Evolutionary conservation across 2,329 filamentous ascomycete genomes (phyloP), one percentile per base, ranked within the genome.

Genomic region (Hirsutella minnesotensis): DNA sequence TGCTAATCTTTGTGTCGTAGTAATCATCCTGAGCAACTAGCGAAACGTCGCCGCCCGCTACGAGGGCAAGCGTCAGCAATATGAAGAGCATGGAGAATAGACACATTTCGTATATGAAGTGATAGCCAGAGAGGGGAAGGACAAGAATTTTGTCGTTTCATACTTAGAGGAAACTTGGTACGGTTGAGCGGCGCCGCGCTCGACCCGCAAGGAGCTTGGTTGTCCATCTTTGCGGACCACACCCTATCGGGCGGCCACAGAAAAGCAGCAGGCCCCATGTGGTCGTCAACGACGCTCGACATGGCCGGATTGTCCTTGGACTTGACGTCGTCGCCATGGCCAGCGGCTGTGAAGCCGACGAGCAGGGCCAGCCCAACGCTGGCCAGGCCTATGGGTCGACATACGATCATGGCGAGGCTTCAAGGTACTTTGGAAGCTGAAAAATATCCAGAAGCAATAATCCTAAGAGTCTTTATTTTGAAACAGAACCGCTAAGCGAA

Each of bases 11-110:
- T 35, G 72, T 56, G 41, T 67, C 61, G 53, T 67, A 75, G 13
- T 71, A 68, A 43, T 77, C 70, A 40, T 75, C 69, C 39, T 73
- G 70, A 15, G 69, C 65, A 15, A 69, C 68, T 13, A 77, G 58
- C 7, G 71, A 66, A 5, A 77, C 62, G 16, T 64, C 58, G 9
- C 72, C 73, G 43, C 68, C 66, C 13, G 64, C 72, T 74, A 18
- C 9, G 15, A 33, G 16, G n/a, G 3, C 9, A 10, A 18, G 15
- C 33, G 33, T 34, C 16, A 34, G 33, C 33, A 34, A 18, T 9
- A n/a, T n/a, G 15, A 18, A 34, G 15, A 18, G 16, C 7, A 18
- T 9, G 3, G 9, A 7, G 15, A 8, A 34, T 8, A 34, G 3
- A 18, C 33, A 15, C n/a, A n/a, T n/a, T n/a, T n/a, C n/a, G n/a